Evolutionary conservation across 768 basidiomycete species (phyloP), one percentile per base, ranked within the genome.

Genomic region (Leccinum barrowsii): DNA sequence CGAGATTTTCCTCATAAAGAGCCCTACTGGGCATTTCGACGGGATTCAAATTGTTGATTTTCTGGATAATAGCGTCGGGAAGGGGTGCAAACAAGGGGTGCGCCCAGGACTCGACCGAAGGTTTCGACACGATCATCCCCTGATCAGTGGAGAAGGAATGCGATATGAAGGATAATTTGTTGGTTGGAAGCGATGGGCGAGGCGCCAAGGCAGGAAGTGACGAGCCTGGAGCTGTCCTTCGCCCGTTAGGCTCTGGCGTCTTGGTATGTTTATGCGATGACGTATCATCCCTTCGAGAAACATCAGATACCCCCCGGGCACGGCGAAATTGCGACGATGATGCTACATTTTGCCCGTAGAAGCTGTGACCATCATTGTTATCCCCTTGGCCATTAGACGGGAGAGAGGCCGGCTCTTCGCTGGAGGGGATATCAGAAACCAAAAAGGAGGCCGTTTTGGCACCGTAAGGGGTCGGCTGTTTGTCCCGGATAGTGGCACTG

Each of bases 21-120:
- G 74, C 73, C 37, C 84, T 77, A 48, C 73, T 75, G 4, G 87
- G 87, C 80, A 88, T 83, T 64, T 87, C 85, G 42, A 78, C 75
- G 21, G 80, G 76, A 64, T 79, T 80, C 47, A 84, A 75, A 24
- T 74, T 75, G 50, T 70, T 72, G 65, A 94, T 78, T 64, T 82
- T 71, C 69, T 86, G 73, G 62, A 81, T 65, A 58, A 90, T 76
- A 61, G 73, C 68, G 50, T 82, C 76, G 3, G 86, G 87, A 52
- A 89, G 81, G 2, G 85, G 80, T 24, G 81, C 76, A 65, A 87
- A 88, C 10, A 78, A 71, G 3, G 80, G 77, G 61, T 86, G 79
- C 50, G 63, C 68, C 87, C 87, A 89, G 4, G 84, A 82, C 62
- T 85, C 81, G 54, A 85, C 67, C 51, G 73, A 74, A 19, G 79